Percentiles rank a stretch among this genome's conserved stretches.
These are phyloP conservation scores for Phytopythium chamaehyphon DNA, from an alignment of 352 stramenopile species.

Conservation along the genomic window DNA sequence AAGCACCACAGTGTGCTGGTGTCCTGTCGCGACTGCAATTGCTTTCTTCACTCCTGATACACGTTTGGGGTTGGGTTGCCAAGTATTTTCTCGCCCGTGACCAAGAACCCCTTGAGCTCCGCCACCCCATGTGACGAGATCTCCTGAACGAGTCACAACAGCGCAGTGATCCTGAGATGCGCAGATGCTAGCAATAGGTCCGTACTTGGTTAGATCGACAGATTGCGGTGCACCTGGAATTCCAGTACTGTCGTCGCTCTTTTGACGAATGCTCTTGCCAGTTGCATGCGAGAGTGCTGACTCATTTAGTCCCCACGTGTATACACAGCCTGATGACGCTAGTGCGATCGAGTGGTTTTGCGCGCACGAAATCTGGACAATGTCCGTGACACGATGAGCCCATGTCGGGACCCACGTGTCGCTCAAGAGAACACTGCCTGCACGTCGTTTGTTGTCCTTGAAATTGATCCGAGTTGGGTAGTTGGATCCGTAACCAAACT, in stretches of 20 bases:
- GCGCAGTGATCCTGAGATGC: constrained; percentile 77
- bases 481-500: constrained; percentile 73
- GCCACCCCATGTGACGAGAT: constrained; percentile 76
- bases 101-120: constrained; percentile 66
- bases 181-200: constrained; percentile 47
- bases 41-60: constrained; percentile 74
- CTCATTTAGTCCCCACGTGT: constrained; percentile 73
- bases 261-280: constrained; percentile 9
- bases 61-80: constrained; percentile 76
- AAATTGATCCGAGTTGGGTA: constrained; percentile 66
- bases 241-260: constrained; percentile 5
- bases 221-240: constrained; percentile 43
- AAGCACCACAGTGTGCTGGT: constrained; percentile 74
- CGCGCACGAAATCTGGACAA: constrained; percentile 69
- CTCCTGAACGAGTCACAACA: constrained; percentile 53
- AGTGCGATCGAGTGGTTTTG: constrained; percentile 79
- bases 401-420: constrained; percentile 59
- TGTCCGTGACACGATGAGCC: constrained; percentile 46
- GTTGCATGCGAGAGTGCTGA: constrained; percentile 49
- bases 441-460: constrained; percentile 24
- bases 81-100: constrained; percentile 66
- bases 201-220: constrained; percentile 41
- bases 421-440: constrained; percentile 30
- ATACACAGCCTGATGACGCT: constrained; percentile 54
- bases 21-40: constrained; percentile 51